A percentile compares a stretch with the other conserved stretches of the same genome.
These are phyloP conservation scores for Hanseniaspora meyeri DNA, from an alignment of 805 yeast species.

Conservation along the genomic window DNA sequence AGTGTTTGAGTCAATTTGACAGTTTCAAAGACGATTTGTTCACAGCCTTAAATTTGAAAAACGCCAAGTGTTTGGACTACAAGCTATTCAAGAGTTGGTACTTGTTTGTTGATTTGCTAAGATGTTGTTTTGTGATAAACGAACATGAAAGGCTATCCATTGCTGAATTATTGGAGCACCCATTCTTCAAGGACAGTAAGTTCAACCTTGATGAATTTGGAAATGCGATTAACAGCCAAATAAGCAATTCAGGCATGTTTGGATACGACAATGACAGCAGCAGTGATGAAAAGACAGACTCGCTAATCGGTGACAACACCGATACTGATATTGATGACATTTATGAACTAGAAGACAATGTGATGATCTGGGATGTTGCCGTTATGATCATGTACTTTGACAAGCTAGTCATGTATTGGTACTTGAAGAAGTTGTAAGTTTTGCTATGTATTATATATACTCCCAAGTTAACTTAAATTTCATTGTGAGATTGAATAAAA, in stretches of 20 bases:
- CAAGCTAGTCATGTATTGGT: conserved; percentile 3
- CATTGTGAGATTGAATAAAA: no score
- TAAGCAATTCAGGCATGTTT: conserved; percentile 7
- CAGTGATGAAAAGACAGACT: neutral
- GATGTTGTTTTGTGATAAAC: conserved; percentile 54
- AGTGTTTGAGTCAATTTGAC: neutral
- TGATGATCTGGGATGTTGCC: conserved; percentile 13
- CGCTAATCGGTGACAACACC: neutral
- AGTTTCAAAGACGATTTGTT: conserved; percentile 5
- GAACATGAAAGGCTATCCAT: conserved; percentile 65
- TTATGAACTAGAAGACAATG: conserved; percentile 6
- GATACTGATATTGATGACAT: conserved; percentile 1
- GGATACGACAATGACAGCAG: conserved; percentile 6
- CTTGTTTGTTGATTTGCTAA: conserved; percentile 58
- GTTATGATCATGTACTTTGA: conserved; percentile 6
- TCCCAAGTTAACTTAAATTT: no score
- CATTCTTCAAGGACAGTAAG: conserved; percentile 64
- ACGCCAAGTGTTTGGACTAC: conserved; percentile 27
- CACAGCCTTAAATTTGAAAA: conserved; percentile 5
- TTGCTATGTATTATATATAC: neutral
- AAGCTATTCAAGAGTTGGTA: conserved; percentile 75
- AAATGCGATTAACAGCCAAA: neutral
- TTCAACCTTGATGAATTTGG: conserved; percentile 23
- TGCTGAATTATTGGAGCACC: conserved; percentile 62
- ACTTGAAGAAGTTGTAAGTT: neutral